Evolutionary conservation across 2,329 filamentous ascomycete genomes (phyloP).

Genomic region (Colletotrichum tropicale): DNA sequence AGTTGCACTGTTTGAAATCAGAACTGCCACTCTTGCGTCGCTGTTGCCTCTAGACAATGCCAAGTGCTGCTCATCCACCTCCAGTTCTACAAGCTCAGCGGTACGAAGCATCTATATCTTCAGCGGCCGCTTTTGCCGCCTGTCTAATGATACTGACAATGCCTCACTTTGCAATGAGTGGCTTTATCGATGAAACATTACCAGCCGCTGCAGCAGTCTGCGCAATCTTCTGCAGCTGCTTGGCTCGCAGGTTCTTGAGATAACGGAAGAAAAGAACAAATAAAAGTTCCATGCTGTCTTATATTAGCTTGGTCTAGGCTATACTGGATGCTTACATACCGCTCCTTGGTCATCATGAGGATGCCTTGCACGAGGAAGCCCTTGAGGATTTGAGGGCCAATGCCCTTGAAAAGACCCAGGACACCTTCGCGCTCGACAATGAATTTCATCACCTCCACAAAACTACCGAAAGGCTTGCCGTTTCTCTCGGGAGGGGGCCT

Average conservation of each 20-base stretch:
- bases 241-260: slow-evolving; percentile 70
- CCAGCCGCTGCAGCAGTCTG: slow-evolving; percentile 59
- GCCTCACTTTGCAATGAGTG: background rate
- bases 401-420: slow-evolving; percentile 92
- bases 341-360: slow-evolving; percentile 99
- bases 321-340: slow-evolving; percentile 54
- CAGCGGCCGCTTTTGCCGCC: background rate
- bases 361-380: slow-evolving; percentile 93
- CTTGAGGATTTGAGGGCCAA: slow-evolving; percentile 91
- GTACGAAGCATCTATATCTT: background rate
- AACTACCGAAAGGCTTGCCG: slow-evolving; percentile 92
- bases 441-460: slow-evolving; percentile 92
- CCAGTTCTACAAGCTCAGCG: background rate
- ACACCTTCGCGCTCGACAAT: slow-evolving; percentile 88
- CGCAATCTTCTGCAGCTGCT: slow-evolving; percentile 72
- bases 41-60: background rate
- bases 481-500: slow-evolving; percentile 83
- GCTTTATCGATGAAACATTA: background rate
- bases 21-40: background rate
- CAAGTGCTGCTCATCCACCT: background rate
- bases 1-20: background rate
- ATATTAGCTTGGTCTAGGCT: background rate
- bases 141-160: background rate
- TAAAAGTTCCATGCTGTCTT: slow-evolving; percentile 77
- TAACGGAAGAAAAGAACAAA: slow-evolving; percentile 89